Evolutionary conservation across 2,329 filamentous ascomycete genomes (phyloP), one percentile per base, ranked within the genome.

Genomic region (Thielaviopsis ethacetica): DNA sequence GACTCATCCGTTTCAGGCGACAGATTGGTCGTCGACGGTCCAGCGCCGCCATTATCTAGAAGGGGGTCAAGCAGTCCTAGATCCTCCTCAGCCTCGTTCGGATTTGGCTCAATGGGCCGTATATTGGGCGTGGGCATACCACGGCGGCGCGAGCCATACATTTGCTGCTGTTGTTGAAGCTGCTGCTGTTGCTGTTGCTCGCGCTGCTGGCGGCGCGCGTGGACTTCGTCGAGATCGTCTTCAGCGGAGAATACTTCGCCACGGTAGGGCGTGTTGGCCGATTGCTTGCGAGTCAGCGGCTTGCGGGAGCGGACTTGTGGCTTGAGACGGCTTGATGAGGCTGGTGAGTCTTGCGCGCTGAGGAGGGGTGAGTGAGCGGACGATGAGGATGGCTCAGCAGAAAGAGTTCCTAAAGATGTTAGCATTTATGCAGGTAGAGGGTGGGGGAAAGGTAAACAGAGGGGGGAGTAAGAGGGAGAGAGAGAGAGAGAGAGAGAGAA

Each of bases 171-270:
- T 9, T 34, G 30, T 9, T 34, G 30, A 2, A 6, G 30, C 30
- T 34, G 30, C 10, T 34, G 30, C 10, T 34, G 30, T 34, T 34
- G 30, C 7, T 34, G 30, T 12, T 34, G 65, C 13, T 65, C 67
- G 7, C 68, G 70, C 60, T 80, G 73, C 60, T 80, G 73, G 62
- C 78, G 72, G 66, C 90, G 86, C 62, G 81, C 80, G 67, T 88
- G 84, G 21, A 95, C 82, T 70, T 96, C 91, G 63, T 82, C 78
- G 24, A 83, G 76, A 67, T 89, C 90, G 69, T 97, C 91, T 68
- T 97, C 91, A 54, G 88, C 88, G 0, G 91, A 96, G 72, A 95
- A 97, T 62, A 91, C 78, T 62, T 87, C 86, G 30, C 91, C 88
- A 58, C 88, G 85, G 68, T 91, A 82, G 2, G 89, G 90, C 49